Evolutionary conservation across 2,329 filamentous ascomycete genomes (phyloP), one percentile per base, ranked within the genome.

Genomic region (Diplodia sapinea): DNA sequence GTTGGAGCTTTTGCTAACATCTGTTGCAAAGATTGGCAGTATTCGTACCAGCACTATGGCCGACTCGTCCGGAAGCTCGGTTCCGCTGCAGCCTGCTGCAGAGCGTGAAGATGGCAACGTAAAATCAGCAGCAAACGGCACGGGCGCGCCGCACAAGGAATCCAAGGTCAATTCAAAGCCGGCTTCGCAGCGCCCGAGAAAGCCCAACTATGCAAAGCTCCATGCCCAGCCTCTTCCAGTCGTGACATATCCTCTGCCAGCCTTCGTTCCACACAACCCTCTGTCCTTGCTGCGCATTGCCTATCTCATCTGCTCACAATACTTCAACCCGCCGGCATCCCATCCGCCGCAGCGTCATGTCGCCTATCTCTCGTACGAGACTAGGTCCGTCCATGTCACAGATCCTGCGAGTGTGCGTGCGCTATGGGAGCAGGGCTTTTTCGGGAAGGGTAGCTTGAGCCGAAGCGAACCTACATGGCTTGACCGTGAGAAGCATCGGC

Each of bases 401-500:
- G 90, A 97, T 77, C 83, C 88, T 31, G 84, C 85, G 66, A 89
- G 92, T 3, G 89, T 96, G 70, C 86, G 91, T 66, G 92, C 90
- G 1, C 80, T 99, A 29, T 99, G 96, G 95, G 92, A 97, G 79
- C 92, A 96, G 81, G 95, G 95, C 5, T 99, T 99, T 80, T 99
- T 94, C 79, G 96, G 96, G 57, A 97, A 97, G 79, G 95, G 95
- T 54, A 94, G 84, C 73, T 82, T 98, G 68, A 97, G 94, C 81
- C 88, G 96, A 73, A 97, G 94, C 83, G 94, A 99, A 78, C 94
- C 94, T 3, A 95, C 89, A 72, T 99, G 95, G 95, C 79, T 97
- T 62, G 91, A 91, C 71, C 86, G 91, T 70, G 93, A 97, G 79
- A 90, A 92, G 78, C 88, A 90, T 33, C 86, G 90, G 62, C 85